Base-by-base conservation (phyloP, 148 eudicot species). In the Vaccinium myrtillus region DNA sequence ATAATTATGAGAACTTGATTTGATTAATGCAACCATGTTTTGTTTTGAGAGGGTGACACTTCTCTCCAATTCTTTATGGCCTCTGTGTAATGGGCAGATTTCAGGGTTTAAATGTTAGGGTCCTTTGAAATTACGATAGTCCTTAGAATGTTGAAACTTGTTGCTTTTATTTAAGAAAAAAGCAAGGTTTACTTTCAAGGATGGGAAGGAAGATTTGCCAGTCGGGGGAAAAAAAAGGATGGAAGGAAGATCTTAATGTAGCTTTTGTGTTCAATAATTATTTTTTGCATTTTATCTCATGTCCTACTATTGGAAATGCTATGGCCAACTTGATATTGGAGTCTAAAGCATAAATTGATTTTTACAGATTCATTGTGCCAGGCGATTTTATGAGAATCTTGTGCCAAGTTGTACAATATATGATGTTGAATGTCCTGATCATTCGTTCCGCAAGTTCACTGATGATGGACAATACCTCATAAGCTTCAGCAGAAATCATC, bases 321-420 rank as follows among this genome's bases (percentile, higher is more conserved):
- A 19, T 54, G 30, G 51, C 53, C 30, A 14, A 63, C 21, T 56
- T 80, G 58, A 79, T 55, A 48, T 9, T 4, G 58, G 73, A 49
- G 53, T 46, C 75, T 61, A 70, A 84, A 56, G 78, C n/a, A 18
- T 86, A 8, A n/a, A 80, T 86, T 82, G 63, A 30, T 85, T 15
- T 15, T 80, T 89, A 81, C 95, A 97, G 99, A 86, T 97, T 81
- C 89, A 88, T 77, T 82, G 90, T 84, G 93, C 93, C 69, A 89
- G 99, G 87, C 90, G 92, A 56, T 94, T 97, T 91, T 97, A 97
- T 85, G 99, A 97, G 86, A 97, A 95, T 89, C 90, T 97, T 83
- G 99, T 97, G 49, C 99, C 99, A 50, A 93, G 93, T 78, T 86
- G 88, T 85, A 97, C 99, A 50, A 87, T 97, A 77, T 97, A 91